Evolutionary conservation across 345 rosid genomes (phyloP).

Genomic region (thale cress (Arabidopsis thaliana)): DNA sequence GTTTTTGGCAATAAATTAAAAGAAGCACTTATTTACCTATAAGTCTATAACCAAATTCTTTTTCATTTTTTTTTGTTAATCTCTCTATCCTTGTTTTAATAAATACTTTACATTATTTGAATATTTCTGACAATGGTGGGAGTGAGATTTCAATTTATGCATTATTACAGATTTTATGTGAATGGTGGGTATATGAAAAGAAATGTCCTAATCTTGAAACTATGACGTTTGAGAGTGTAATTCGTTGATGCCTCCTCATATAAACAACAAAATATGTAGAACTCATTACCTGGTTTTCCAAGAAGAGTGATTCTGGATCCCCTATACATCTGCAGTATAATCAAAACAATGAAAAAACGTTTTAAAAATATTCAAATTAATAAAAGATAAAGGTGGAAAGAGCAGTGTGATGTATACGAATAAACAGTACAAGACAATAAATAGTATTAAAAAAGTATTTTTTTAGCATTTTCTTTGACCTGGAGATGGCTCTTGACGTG

Average conservation of each 20-base stretch:
- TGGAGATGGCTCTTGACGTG: conserved; percentile 99
- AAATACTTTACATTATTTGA: conserved; percentile 24
- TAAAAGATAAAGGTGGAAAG: conserved; percentile 4
- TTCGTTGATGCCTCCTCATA: background rate
- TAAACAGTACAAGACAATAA: conserved; percentile 6
- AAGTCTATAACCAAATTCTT: conserved; percentile 24
- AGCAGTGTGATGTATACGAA: background rate
- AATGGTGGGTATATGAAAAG: conserved; percentile 2
- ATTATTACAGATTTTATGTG: conserved; percentile 6
- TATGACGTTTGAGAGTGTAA: conserved; percentile 19
- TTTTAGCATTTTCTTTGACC: conserved; percentile 49
- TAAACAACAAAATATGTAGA: background rate
- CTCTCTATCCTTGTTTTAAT: conserved; percentile 1
- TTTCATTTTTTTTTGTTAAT: too few species aligned
- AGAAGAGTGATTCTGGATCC: conserved; percentile 41
- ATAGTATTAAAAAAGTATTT: background rate
- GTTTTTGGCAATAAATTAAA: conserved; percentile 10
- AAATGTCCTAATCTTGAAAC: conserved; percentile 21
- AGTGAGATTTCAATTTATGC: conserved; percentile 13
- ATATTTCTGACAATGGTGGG: conserved; percentile 31
- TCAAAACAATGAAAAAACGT: conserved; percentile 9
- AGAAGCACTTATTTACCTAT: conserved; percentile 32
- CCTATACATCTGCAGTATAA: conserved; percentile 45
- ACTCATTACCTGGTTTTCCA: conserved; percentile 34
- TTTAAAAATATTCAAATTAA: background rate